Conservation (phyloP, 805 yeast species). For the Teunomyces funiuensis region DNA sequence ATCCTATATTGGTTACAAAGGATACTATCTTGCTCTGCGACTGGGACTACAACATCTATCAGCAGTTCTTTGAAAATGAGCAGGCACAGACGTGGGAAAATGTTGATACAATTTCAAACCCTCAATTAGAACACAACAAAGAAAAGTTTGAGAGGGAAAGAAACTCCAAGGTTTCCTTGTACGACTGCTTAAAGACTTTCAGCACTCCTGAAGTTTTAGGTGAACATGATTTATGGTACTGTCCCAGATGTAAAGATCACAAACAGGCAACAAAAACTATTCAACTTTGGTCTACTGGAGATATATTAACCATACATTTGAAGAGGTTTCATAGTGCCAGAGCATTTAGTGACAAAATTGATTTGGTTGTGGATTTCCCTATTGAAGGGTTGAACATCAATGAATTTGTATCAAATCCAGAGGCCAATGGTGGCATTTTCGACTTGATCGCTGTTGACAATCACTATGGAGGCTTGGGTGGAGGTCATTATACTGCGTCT, state of each 20-base stretch:
- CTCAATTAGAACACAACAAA: constrained; percentile 52
- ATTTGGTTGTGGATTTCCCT: constrained; percentile 82
- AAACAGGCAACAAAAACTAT: constrained; percentile 88
- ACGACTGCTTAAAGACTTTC: constrained; percentile 74
- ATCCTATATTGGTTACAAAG: constrained; percentile 20
- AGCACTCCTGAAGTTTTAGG: constrained; percentile 83
- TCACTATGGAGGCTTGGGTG: constrained; percentile 94
- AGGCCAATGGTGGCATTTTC: constrained; percentile 48
- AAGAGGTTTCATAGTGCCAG: constrained; percentile 86
- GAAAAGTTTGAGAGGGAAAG: constrained; percentile 33
- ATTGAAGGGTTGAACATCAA: constrained; percentile 75
- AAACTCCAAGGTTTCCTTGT: constrained; percentile 50
- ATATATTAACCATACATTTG: constrained; percentile 82
- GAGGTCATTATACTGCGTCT: constrained; percentile 94
- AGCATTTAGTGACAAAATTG: constrained; percentile 86
- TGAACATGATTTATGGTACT: constrained; percentile 89
- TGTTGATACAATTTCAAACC: constrained; percentile 43
- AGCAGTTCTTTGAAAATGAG: constrained; percentile 52
- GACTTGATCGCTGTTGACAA: constrained; percentile 93
- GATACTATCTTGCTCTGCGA: constrained; percentile 53
- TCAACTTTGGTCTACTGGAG: constrained; percentile 93
- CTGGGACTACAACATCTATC: constrained; percentile 54
- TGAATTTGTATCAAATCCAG: constrained; percentile 43
- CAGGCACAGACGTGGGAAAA: constrained; percentile 59
- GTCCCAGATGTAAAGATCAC: constrained; percentile 86